Conservation (phyloP, 2,329 filamentous ascomycete species). For the Trichoderma asperellum region DNA sequence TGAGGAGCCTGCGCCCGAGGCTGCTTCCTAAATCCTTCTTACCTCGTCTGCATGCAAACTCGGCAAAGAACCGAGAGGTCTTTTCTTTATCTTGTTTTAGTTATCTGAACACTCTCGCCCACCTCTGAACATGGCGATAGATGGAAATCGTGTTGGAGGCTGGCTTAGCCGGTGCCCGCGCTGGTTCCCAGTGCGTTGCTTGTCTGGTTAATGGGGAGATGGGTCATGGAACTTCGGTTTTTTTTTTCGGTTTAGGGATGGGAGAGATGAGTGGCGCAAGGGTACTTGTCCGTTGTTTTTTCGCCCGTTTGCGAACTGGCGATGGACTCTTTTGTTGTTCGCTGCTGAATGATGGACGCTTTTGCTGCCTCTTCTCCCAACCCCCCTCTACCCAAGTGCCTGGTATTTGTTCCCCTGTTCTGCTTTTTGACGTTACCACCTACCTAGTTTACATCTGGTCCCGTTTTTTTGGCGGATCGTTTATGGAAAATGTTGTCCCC, state of each 20-base stretch:
- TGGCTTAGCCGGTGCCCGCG: conserved; percentile 43
- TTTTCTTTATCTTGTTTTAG: conserved; percentile 38
- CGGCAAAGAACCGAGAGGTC: conserved; percentile 45
- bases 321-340: conserved; percentile 33
- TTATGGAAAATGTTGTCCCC: conserved; percentile 40
- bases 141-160: conserved; percentile 38
- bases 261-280: conserved; percentile 26
- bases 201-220: conserved; percentile 42
- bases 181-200: conserved; percentile 43
- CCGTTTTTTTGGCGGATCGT: conserved; percentile 34
- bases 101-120: conserved; percentile 32
- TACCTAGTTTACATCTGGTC: conserved; percentile 30
- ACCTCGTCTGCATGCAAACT: conserved; percentile 45
- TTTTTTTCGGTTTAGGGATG: conserved; percentile 27
- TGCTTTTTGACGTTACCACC: conserved; percentile 26
- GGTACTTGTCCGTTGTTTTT: conserved; percentile 21
- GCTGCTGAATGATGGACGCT: conserved; percentile 32
- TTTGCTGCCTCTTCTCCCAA: conserved; percentile 24
- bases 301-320: conserved; percentile 8
- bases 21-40: conserved; percentile 56
- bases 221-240: conserved; percentile 44
- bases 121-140: conserved; percentile 31
- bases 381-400: conserved; percentile 15
- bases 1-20: conserved; percentile 49
- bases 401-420: conserved; percentile 26